Conservation (phyloP, 2,329 filamentous ascomycete species). For the Cercospora citrullina region DNA sequence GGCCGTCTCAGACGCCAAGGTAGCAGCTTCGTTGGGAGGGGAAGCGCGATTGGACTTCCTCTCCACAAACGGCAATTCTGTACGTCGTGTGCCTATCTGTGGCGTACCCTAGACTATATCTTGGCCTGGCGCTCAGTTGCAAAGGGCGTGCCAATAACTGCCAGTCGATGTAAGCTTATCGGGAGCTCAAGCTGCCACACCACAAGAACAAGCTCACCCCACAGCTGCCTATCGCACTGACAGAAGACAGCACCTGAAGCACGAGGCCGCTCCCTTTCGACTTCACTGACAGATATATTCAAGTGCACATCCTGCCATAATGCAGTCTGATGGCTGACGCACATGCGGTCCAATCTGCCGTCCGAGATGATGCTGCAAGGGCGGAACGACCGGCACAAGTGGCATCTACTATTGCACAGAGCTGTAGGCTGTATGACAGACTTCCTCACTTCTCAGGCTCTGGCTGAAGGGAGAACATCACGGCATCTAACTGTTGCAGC, state of each 20-base stretch:
- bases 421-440: neutral
- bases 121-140: neutral
- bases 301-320: neutral
- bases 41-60: neutral
- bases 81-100: slow-evolving; percentile 4
- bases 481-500: neutral
- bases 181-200: neutral
- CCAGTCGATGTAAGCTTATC: neutral
- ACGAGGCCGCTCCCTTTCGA: neutral
- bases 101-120: neutral
- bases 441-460: neutral
- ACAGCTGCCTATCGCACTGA: neutral
- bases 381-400: neutral
- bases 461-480: neutral
- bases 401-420: neutral
- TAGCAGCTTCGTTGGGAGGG: neutral
- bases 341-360: neutral
- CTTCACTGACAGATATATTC: neutral
- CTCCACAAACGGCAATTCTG: neutral
- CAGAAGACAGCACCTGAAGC: neutral
- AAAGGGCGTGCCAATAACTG: neutral
- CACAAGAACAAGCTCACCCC: neutral
- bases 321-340: neutral
- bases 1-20: neutral
- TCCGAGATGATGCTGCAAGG: neutral